Evolutionary conservation across 2,329 filamentous ascomycete species (phyloP).

Genomic region (Arthrobotrys conoides): DNA sequence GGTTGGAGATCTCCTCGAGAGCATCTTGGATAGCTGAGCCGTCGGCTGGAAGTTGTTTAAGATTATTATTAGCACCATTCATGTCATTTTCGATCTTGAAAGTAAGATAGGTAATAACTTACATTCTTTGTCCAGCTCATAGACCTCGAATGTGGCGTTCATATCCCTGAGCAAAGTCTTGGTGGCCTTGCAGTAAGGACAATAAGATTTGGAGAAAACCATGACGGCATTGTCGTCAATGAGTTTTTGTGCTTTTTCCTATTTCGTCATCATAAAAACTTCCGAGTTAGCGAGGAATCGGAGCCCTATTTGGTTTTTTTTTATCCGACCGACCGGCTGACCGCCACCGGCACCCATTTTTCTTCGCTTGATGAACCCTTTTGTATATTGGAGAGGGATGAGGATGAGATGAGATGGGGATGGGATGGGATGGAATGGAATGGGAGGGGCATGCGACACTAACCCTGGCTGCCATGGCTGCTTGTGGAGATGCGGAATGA

Average conservation of each 20-base stretch:
- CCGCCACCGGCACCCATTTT: neutral
- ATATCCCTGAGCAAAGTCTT: constrained; percentile 80
- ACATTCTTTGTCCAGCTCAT: constrained; percentile 91
- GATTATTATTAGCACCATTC: neutral
- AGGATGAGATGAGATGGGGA: neutral
- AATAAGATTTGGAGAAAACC: constrained; percentile 97
- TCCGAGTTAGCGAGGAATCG: constrained; percentile 22
- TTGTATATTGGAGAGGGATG: neutral
- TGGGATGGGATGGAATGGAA: neutral
- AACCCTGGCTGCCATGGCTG: constrained; percentile 50
- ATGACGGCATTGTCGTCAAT: constrained; percentile 68
- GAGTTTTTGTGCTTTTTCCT: constrained; percentile 45
- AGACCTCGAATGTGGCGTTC: constrained; percentile 79
- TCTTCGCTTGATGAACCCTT: neutral
- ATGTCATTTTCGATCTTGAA: neutral
- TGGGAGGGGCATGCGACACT: constrained; percentile 6
- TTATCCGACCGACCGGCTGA: too few species aligned
- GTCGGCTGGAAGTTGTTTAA: constrained; percentile 76
- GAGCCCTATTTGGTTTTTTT: neutral
- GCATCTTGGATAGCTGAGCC: constrained; percentile 86
- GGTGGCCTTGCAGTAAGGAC: constrained; percentile 87
- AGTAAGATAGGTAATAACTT: constrained; percentile 62
- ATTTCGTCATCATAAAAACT: constrained; percentile 1
- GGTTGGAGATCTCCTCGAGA: constrained; percentile 82
- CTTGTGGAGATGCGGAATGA: constrained; percentile 36